Conservation (phyloP, 306 rosid genomes). For the Begonia loranthoides region DNA sequence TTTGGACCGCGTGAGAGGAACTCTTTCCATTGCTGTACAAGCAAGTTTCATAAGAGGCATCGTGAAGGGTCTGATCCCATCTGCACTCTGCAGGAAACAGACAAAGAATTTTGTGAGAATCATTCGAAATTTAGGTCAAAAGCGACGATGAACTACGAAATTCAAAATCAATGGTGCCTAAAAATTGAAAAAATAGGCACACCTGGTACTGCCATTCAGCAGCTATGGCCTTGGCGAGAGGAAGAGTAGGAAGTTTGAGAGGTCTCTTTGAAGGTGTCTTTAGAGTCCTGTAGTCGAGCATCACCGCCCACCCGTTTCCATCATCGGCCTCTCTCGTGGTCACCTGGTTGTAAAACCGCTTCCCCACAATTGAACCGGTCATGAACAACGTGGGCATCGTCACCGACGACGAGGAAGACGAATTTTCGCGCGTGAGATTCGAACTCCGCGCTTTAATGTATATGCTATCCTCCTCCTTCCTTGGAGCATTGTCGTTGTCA, state of each 20-base stretch:
- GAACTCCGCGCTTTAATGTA: slow-evolving; percentile 27
- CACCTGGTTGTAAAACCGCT: slow-evolving; percentile 61
- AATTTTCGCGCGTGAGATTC: slow-evolving; percentile 18
- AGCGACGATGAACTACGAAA: too few species aligned
- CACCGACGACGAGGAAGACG: slow-evolving; percentile 37
- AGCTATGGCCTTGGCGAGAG: slow-evolving; percentile 77
- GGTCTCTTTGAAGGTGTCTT: slow-evolving; percentile 82
- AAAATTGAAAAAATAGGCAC: background rate
- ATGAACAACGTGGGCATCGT: slow-evolving; percentile 88
- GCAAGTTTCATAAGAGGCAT: slow-evolving; percentile 98
- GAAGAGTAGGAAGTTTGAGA: slow-evolving; percentile 60
- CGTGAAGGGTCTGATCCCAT: slow-evolving; percentile 90
- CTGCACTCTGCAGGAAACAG: slow-evolving; percentile 36
- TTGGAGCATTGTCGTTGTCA: slow-evolving; percentile 6
- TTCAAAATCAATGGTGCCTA: background rate
- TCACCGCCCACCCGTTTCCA: slow-evolving; percentile 74
- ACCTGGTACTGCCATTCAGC: slow-evolving; percentile 98
- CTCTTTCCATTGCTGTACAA: slow-evolving; percentile 87
- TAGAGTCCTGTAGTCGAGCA: slow-evolving; percentile 85
- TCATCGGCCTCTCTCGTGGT: slow-evolving; percentile 61
- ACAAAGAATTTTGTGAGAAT: background rate
- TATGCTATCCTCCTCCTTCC: slow-evolving; percentile 16
- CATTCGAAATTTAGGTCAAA: background rate
- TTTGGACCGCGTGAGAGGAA: slow-evolving; percentile 70
- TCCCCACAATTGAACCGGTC: slow-evolving; percentile 89